These are phyloP conservation scores for Nevesoporus exiguus DNA, from an alignment of 768 basidiomycete species.

Conservation along the genomic window DNA sequence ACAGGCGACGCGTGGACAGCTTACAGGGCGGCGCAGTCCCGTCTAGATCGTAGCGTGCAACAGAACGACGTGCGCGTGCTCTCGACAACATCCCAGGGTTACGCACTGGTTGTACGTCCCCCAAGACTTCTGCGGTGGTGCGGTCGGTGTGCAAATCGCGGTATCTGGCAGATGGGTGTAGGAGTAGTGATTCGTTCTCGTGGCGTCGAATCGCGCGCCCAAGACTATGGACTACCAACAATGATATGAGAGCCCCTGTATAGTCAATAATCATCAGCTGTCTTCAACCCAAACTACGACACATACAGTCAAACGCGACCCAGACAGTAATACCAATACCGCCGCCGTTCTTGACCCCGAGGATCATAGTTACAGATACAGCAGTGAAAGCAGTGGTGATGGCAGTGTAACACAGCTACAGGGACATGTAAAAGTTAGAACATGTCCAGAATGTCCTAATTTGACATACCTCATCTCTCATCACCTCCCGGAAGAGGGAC, in stretches of 20 bases:
- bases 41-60: not conserved
- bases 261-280: conserved; percentile 10
- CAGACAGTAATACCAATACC: conserved; percentile 47
- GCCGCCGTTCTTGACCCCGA: conserved; percentile 47
- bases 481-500: conserved; percentile 51
- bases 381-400: conserved; percentile 49
- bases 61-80: not conserved
- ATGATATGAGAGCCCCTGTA: conserved; percentile 3
- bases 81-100: not conserved
- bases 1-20: conserved; percentile 7
- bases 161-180: conserved; percentile 2
- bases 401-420: conserved; percentile 52
- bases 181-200: conserved; percentile 4
- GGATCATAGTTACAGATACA: conserved; percentile 45
- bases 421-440: not conserved
- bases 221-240: conserved; percentile 2
- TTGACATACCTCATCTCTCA: conserved; percentile 59
- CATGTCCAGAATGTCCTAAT: not conserved
- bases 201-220: conserved; percentile 7
- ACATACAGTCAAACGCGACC: conserved; percentile 54
- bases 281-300: not conserved
- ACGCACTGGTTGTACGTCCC: conserved; percentile 1
- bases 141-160: conserved; percentile 5
- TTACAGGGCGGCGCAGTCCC: not conserved
- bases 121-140: conserved; percentile 6